Evolutionary conservation across 1,139 yeast species (phyloP).

Genomic region (Candida tetrigidarum): DNA sequence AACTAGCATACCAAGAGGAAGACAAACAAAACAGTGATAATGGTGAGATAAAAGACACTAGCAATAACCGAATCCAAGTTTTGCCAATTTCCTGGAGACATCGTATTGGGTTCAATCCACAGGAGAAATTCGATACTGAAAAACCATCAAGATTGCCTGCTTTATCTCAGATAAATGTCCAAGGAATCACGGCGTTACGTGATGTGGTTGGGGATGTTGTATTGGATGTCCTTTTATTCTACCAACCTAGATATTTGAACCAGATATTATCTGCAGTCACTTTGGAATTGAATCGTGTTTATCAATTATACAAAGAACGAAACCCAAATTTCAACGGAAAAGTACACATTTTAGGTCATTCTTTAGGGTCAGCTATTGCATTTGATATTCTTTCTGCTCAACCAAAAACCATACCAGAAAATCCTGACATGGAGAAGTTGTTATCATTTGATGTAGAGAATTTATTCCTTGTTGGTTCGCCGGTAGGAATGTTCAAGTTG

Average conservation of each 20-base stretch:
- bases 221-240: conserved; percentile 83
- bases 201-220: conserved; percentile 84
- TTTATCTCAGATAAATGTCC: conserved; percentile 72
- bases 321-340: conserved; percentile 82
- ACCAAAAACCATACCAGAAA: conserved; percentile 33
- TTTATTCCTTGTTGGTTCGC: conserved; percentile 85
- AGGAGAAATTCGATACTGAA: conserved; percentile 31
- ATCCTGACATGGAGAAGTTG: conserved; percentile 28
- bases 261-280: conserved; percentile 70
- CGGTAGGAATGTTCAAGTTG: conserved; percentile 83
- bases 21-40: too few relatives aligned
- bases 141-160: conserved; percentile 57
- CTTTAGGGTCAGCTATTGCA: conserved; percentile 85
- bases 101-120: conserved; percentile 62
- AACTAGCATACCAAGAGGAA: too few relatives aligned
- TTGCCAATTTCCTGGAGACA: conserved; percentile 83
- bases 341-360: conserved; percentile 86
- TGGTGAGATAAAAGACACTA: conserved; percentile 18
- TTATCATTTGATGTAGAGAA: conserved; percentile 77
- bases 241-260: conserved; percentile 72
- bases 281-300: conserved; percentile 70
- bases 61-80: conserved; percentile 70
- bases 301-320: conserved; percentile 56
- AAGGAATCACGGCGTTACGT: conserved; percentile 78
- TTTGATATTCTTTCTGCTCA: conserved; percentile 75